Evolutionary conservation across 768 basidiomycete genomes (phyloP).

Genomic region (Calocybe gangraenosa): DNA sequence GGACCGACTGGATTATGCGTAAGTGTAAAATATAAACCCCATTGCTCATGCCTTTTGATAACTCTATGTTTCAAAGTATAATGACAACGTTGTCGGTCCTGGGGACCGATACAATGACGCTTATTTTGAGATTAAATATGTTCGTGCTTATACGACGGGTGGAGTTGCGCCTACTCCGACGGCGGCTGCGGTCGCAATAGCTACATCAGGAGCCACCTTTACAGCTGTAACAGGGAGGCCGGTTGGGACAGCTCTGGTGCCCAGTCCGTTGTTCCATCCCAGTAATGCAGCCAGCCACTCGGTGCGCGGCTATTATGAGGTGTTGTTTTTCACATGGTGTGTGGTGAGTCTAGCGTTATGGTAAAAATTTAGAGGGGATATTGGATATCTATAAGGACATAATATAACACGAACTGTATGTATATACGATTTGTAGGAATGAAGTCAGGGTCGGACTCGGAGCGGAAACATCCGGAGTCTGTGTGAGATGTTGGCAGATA

Average conservation of each 20-base stretch:
- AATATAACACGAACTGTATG: too few species aligned
- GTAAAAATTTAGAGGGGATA: too few species aligned
- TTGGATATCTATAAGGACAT: too few species aligned
- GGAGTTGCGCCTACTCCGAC: slow-evolving; percentile 23
- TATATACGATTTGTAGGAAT: not conserved
- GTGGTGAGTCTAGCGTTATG: not conserved
- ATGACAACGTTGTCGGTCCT: slow-evolving; percentile 45
- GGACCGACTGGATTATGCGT: slow-evolving; percentile 34
- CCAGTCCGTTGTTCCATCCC: slow-evolving; percentile 18
- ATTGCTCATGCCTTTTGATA: too few species aligned
- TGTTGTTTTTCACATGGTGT: too few species aligned
- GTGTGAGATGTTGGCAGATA: slow-evolving; percentile 9
- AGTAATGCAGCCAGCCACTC: not conserved
- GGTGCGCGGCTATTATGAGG: too few species aligned
- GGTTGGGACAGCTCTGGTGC: slow-evolving; percentile 15
- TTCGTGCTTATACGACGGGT: slow-evolving; percentile 41
- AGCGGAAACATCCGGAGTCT: slow-evolving; percentile 19
- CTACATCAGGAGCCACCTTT: slow-evolving; percentile 4
- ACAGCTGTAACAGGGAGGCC: slow-evolving; percentile 4
- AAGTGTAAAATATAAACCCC: too few species aligned
- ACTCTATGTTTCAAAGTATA: slow-evolving; percentile 28
- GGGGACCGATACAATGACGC: slow-evolving; percentile 38
- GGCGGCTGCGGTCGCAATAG: slow-evolving; percentile 15
- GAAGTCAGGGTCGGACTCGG: not conserved
- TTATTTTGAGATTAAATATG: slow-evolving; percentile 64